A percentile compares a stretch with the other conserved stretches of the same genome.
Evolutionary conservation across 2,329 filamentous ascomycete species (phyloP).

Genomic region (Davidsoniella eucalypti): DNA sequence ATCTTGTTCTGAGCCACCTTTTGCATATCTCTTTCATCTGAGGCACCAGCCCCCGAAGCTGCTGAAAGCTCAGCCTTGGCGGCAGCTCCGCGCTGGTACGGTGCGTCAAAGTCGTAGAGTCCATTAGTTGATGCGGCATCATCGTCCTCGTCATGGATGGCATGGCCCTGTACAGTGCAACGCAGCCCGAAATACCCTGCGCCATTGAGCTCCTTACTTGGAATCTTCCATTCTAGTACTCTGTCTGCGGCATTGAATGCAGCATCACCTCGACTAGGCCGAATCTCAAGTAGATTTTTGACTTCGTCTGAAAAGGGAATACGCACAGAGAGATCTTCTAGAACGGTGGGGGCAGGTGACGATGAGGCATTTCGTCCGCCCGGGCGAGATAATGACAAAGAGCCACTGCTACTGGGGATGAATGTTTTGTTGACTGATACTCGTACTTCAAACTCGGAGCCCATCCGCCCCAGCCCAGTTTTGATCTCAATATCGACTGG

Average conservation of each 20-base stretch:
- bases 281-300: conserved; percentile 67
- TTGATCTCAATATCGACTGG: conserved; percentile 71
- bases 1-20: conserved; percentile 53
- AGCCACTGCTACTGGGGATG: conserved; percentile 20
- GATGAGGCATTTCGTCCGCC: conserved; percentile 34
- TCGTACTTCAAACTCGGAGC: conserved; percentile 78
- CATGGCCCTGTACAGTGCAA: conserved; percentile 59
- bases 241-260: conserved; percentile 59
- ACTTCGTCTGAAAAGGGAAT: conserved; percentile 67
- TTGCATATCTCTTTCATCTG: conserved; percentile 32
- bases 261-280: conserved; percentile 68
- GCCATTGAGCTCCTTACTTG: conserved; percentile 56
- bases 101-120: conserved; percentile 9
- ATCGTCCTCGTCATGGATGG: conserved; percentile 31
- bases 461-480: conserved; percentile 56
- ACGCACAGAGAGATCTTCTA: conserved; percentile 65
- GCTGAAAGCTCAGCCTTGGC: conserved; percentile 14
- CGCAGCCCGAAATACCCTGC: conserved; percentile 56
- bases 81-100: conserved; percentile 7
- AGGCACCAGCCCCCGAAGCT: conserved; percentile 11
- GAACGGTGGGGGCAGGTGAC: conserved; percentile 27
- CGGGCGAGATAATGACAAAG: conserved; percentile 20
- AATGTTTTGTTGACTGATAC: conserved; percentile 55
- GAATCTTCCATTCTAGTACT: conserved; percentile 67
- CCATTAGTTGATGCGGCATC: conserved; percentile 22